phyloP scores from a whole-genome alignment of 164 flowering plant species.

The Protea cynaroides region DNA sequence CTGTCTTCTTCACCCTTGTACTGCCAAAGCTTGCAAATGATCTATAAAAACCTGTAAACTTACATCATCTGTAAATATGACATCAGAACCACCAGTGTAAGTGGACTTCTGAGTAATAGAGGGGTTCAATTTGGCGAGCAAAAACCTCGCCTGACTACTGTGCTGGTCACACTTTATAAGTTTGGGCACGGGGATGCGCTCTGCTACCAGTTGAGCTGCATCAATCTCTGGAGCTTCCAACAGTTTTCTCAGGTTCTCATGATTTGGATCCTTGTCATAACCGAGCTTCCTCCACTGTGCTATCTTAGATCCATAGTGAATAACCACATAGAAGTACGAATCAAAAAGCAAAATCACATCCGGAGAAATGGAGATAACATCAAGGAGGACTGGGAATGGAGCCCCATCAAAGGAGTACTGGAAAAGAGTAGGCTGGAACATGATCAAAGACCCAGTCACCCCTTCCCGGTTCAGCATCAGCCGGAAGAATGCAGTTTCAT shows the following conservation, averaged over 20 bases:
- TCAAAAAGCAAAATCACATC: constrained; percentile 84
- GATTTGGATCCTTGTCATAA: constrained; percentile 62
- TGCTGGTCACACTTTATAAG: constrained; percentile 85
- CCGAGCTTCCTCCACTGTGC: constrained; percentile 87
- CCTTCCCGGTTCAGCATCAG: constrained; percentile 82
- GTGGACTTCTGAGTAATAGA: constrained; percentile 71
- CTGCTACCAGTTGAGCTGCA: constrained; percentile 65
- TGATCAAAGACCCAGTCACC: constrained; percentile 65
- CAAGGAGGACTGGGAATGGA: constrained; percentile 78
- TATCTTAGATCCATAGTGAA: constrained; percentile 82
- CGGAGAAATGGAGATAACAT: constrained; percentile 67
- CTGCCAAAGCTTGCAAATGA: constrained; percentile 81
- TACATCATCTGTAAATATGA: constrained; percentile 84
- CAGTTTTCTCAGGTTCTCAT: constrained; percentile 72
- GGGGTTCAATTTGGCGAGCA: constrained; percentile 91
- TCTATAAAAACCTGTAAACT: constrained; percentile 82
- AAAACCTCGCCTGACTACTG: constrained; percentile 86
- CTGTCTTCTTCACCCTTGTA: constrained; percentile 44
- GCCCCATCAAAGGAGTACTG: constrained; percentile 85
- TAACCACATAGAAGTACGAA: constrained; percentile 78
- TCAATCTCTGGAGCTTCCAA: constrained; percentile 78
- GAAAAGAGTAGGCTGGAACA: constrained; percentile 89
- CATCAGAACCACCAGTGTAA: constrained; percentile 46
- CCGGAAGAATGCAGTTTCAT: constrained; percentile 80
- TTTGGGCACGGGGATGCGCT: constrained; percentile 75